Base-by-base conservation (phyloP, 1,139 yeast species). In the Hemisphaericaspora xylofermentans region DNA sequence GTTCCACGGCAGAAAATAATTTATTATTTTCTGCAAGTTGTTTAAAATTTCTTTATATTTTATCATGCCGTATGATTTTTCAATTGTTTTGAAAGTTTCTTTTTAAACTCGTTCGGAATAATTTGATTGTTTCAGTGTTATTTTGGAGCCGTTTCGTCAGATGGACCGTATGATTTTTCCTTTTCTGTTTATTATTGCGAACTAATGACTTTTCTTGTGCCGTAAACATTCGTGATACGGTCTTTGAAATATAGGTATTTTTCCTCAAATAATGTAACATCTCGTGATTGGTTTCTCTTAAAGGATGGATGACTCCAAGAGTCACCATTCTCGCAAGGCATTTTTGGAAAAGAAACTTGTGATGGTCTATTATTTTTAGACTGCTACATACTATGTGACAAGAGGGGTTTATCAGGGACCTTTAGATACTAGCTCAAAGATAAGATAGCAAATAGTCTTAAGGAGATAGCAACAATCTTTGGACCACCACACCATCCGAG, bases 51-150 rank as follows among this genome's bases (percentile, higher is more conserved):
- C 24, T 21, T 30, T 30, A n/a, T 30, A 14, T 6, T 21, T 15
- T 6, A 25, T 35, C 30, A 35, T 36, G 38, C 38, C 38, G 34
- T 30, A 36, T 26, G 34, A 30, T 9, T 22, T 19, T 31, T 16
- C 15, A 26, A 21, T 36, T 36, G 34, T 36, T 29, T 15, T 5
- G 2, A 4, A n/a, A 13, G n/a, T 22, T 18, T 14, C 24, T 32
- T 15, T 16, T 9, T 13, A 21, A 9, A 28, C 28, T 27, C 27
- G 28, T 35, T 27, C 33, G 38, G 28, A n/a, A 19, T 4, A 6
- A 24, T 19, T 19, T 8, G 10, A 6, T 24, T 24, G 26, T 24
- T 24, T 26, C 37, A 34, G 32, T 24, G 26, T 25, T 26, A 3
- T 27, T 7, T 26, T 28, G 29, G 15, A 29, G 38, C 38, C 38